These are phyloP conservation scores for Exophiala sideris DNA, from an alignment of 2,329 filamentous ascomycete species.

Conservation along the genomic window DNA sequence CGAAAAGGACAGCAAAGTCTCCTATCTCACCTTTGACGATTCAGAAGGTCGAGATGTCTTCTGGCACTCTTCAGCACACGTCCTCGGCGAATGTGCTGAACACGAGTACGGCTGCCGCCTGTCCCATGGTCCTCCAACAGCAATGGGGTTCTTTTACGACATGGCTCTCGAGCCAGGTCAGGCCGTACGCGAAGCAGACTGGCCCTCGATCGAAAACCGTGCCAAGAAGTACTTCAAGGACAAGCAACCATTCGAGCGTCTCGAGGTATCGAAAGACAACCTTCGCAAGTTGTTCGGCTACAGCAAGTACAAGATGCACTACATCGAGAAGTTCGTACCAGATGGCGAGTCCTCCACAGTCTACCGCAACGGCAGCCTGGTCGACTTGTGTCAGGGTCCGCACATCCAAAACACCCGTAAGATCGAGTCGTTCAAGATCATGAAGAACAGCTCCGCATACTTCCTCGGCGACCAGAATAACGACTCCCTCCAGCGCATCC, in stretches of 20 bases:
- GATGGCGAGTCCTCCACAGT: conserved; percentile 91
- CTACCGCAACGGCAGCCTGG: conserved; percentile 87
- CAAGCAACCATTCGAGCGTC: conserved; percentile 89
- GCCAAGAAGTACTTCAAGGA: conserved; percentile 87
- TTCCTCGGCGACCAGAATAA: conserved; percentile 93
- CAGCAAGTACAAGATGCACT: conserved; percentile 98
- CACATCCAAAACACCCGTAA: conserved; percentile 91
- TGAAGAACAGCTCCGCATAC: conserved; percentile 81
- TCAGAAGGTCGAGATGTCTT: conserved; percentile 84
- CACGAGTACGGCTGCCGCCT: conserved; percentile 85
- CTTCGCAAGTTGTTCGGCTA: conserved; percentile 94
- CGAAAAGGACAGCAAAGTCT: conserved; percentile 80
- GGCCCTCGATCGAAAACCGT: conserved; percentile 77
- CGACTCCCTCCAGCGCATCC: conserved; percentile 92
- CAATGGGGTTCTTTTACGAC: conserved; percentile 95
- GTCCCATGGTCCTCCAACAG: conserved; percentile 88
- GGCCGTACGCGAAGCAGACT: conserved; percentile 70
- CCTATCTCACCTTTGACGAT: conserved; percentile 78
- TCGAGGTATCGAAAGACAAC: conserved; percentile 85
- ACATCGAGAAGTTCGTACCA: conserved; percentile 87
- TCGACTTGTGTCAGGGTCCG: conserved; percentile 91
- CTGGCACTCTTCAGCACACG: conserved; percentile 95
- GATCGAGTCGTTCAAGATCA: conserved; percentile 91
- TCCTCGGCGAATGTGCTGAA: conserved; percentile 92
- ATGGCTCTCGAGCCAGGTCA: conserved; percentile 76